Conservation (phyloP, 2,329 filamentous ascomycete species). For the Fusarium incarnatum region DNA sequence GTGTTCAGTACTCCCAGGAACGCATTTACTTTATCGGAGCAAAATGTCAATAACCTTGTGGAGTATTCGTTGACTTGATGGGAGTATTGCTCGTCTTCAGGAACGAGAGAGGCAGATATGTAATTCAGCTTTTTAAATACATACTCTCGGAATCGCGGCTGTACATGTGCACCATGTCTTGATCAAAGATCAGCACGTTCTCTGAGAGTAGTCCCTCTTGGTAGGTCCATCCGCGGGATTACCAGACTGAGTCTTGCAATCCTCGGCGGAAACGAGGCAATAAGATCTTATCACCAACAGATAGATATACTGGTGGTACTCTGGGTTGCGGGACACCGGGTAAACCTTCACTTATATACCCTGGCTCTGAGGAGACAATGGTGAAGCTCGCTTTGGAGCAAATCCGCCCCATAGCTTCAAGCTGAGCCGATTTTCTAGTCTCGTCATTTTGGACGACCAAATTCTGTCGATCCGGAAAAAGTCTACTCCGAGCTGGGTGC, state of each 20-base stretch:
- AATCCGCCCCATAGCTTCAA: neutral
- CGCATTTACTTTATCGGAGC: rapidly evolving
- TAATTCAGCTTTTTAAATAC: too few species aligned
- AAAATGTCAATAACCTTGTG: neutral
- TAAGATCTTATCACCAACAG: neutral
- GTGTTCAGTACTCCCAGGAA: rapidly evolving
- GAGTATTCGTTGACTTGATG: neutral
- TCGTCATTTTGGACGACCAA: neutral
- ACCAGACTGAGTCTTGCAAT: too few species aligned
- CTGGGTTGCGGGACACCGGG: neutral
- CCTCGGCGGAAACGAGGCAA: too few species aligned
- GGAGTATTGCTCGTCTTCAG: neutral
- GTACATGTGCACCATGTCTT: neutral
- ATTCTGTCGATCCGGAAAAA: neutral
- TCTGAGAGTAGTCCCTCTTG: neutral
- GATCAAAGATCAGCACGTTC: neutral
- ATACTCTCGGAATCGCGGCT: neutral
- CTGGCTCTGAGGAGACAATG: neutral
- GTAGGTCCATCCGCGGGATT: neutral
- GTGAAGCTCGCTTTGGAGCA: neutral
- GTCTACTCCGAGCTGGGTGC: neutral
- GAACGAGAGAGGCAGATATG: neutral
- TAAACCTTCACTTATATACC: rapidly evolving
- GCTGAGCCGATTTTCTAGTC: rapidly evolving
- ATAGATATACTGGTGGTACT: rapidly evolving